Evolutionary conservation across 176 grass and related monocot genomes (phyloP), one percentile per base, ranked within the genome.

Genomic region (Triticum timopheevii): DNA sequence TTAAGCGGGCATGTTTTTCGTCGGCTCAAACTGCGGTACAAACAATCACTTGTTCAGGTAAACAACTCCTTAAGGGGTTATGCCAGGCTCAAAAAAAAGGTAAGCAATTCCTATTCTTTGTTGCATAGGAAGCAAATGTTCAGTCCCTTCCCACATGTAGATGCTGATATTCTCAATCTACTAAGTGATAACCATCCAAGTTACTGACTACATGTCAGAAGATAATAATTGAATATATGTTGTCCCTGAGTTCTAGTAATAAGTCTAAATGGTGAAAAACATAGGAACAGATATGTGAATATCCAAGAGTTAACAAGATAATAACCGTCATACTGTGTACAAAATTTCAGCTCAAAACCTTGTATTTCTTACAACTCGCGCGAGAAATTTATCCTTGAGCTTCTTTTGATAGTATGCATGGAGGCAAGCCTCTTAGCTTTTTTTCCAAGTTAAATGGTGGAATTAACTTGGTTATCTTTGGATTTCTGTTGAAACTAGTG

Each of bases 11-110:
- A 98, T 92, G 93, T 90, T 78, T 98, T 98, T 69, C 96, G 92
- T 84, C 86, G 92, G 22, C 45, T 98, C 75, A 98, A 91, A 82
- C 86, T 95, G 82, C 90, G 92, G 63, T 95, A 95, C 80, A 95
- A 92, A 83, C 90, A 88, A 84, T 95, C 96, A 80, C 90, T 98
- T 92, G 88, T 98, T 64, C 96, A 98, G 91, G 96, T 91, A 87
- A 88, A 77, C 34, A 39, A 73, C 1, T 11, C 35, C 35, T 36
- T 36, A 36, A 36, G 35, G 35, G 35, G 35, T 36, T 36, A 36
- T 36, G 35, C 35, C 35, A 5, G 35, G 35, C 6, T 36, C 35
- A 36, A 36, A 36, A 36, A 36, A 36, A 36, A 38, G 7, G 34
- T 35, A 35, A 35, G 38, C 38, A 39, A 39, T 9, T 39, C 38